Conservation (phyloP, 2,329 filamentous ascomycete genomes). For the Nothomitra cinnamomea region DNA sequence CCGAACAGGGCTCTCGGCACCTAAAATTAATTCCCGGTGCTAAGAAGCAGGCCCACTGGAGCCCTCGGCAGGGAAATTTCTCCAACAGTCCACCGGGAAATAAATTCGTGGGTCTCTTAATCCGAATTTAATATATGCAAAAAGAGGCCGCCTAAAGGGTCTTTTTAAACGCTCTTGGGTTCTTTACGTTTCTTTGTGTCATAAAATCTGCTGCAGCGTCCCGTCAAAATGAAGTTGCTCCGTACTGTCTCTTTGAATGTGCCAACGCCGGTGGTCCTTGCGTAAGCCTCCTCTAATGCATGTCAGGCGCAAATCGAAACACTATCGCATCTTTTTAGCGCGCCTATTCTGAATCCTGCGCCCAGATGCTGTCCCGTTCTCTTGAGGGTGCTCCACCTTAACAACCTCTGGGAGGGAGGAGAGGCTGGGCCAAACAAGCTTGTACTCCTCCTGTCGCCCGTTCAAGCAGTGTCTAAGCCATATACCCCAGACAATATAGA, state of each 20-base stretch:
- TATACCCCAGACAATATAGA: slow-evolving; percentile 69
- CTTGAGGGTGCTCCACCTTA: slow-evolving; percentile 3
- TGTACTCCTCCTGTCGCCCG: slow-evolving; percentile 52
- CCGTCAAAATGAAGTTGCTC: not conserved
- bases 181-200: no score
- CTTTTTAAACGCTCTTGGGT: no score
- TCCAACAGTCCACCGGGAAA: no score
- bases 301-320: not conserved
- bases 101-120: no score
- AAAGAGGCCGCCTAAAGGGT: no score
- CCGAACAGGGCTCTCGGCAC: not conserved
- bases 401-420: slow-evolving; percentile 41
- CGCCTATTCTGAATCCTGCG: not conserved
- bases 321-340: not conserved
- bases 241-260: not conserved
- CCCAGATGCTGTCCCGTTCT: not conserved
- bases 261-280: not conserved
- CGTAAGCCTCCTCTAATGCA: not conserved
- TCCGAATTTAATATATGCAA: no score
- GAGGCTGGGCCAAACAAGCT: slow-evolving; percentile 49
- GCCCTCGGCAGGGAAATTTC: no score
- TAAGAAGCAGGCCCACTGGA: no score
- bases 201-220: no score
- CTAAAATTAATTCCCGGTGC: not conserved
- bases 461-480: slow-evolving; percentile 67